Base-by-base conservation (phyloP, 1,284 basidiomycete species). In the Golubevia sp. region DNA sequence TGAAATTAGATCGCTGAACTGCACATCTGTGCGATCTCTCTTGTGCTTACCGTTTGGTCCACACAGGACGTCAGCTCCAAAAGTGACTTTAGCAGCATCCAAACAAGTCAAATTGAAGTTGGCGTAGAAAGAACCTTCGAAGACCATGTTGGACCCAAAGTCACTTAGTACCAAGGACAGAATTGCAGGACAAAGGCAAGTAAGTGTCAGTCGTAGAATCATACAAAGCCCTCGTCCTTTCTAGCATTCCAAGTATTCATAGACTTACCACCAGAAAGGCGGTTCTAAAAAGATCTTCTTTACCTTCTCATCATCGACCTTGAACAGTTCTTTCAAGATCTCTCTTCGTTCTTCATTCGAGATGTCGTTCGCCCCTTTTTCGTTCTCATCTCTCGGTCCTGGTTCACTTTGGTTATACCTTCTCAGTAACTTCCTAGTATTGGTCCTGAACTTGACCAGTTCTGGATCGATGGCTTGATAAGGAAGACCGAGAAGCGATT, bases 21-120 rank as follows among this genome's bases (percentile, higher is more conserved):
- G 7, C 51, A 53, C 30, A 15, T 20, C n/a, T n/a, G n/a, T 55
- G 53, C 30, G 51, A 15, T 53, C 23, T 6, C 24, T 6, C 24
- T 53, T 23, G n/a, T 15, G 6, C 55, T 56, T 48, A 56, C 55
- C 73, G 68, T 85, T 84, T 8, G 85, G 80, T 0, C 85, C 85
- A 52, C 85, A 71, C 67, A 85, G 79, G 0, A 83, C 84, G 13
- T 84, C 73, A 49, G 71, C 62, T 4, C 85, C 85, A 48, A 86
- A 83, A 8, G 53, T 67, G 65, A 86, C 83, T 79, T 67, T 11
- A 21, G 49, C 27, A n/a, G 56, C 57, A 62, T 2, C 56, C 30
- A 44, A 11, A 34, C 30, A 34, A 11, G 30, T 34, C 5, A 34
- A 34, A 34, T 34, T 34, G 30, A 57, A 57, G 56, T 57, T 57